Evolutionary conservation across 2,329 filamentous ascomycete genomes (phyloP).

Genomic region (Alternaria novae-zelandiae): DNA sequence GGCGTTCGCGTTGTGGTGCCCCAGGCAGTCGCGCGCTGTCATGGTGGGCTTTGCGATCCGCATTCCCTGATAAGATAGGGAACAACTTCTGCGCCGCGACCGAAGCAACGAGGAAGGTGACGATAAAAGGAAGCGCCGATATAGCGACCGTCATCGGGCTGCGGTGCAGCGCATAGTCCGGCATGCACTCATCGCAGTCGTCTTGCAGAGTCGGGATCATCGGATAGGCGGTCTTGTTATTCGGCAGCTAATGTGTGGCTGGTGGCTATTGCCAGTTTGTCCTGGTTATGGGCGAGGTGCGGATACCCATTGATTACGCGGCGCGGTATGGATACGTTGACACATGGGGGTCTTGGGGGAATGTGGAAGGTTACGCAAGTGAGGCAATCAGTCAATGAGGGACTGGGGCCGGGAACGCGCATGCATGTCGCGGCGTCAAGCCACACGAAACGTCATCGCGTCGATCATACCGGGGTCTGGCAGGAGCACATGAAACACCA

Average conservation of each 20-base stretch:
- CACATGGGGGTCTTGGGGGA: constrained; percentile 5
- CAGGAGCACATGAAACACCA: not conserved
- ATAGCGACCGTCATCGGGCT: constrained; percentile 62
- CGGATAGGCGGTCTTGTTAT: constrained; percentile 12
- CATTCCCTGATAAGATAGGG: constrained; percentile 68
- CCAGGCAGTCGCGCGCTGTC: constrained; percentile 66
- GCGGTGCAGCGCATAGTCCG: constrained; percentile 53
- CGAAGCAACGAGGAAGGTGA: constrained; percentile 71
- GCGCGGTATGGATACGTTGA: constrained; percentile 16
- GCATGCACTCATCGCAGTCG: constrained; percentile 66
- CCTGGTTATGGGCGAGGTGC: constrained; percentile 17
- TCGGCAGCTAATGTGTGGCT: constrained; percentile 11
- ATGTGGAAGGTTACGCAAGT: constrained; percentile 5
- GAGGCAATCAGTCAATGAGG: constrained; percentile 16
- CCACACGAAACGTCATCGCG: constrained; percentile 30
- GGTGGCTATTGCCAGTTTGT: constrained; percentile 28
- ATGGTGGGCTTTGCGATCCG: constrained; percentile 66
- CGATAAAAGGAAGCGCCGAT: constrained; percentile 71
- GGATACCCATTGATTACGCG: constrained; percentile 34
- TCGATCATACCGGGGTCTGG: constrained; percentile 20
- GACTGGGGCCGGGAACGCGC: constrained; percentile 22
- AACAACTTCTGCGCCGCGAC: constrained; percentile 73
- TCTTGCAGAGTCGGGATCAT: constrained; percentile 49
- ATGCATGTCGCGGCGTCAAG: constrained; percentile 21
- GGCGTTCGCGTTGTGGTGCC: constrained; percentile 29